Conservation (phyloP, 352 stramenopile genomes). For the Globisporangium acanthophoron region DNA sequence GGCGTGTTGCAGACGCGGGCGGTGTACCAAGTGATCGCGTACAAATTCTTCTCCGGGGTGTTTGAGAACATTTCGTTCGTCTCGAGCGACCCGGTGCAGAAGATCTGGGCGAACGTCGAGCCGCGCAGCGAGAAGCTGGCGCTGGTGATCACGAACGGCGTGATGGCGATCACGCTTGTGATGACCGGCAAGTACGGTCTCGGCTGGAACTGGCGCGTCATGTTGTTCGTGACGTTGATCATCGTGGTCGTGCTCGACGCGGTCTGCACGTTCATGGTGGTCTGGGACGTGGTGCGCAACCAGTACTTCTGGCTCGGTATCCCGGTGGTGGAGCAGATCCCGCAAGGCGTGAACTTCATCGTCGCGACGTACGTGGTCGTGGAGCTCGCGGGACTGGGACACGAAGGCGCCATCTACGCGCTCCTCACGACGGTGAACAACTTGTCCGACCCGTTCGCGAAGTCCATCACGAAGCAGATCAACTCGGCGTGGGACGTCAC, state of each 20-base stretch:
- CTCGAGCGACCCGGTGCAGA: conserved; percentile 26
- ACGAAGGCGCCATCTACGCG: conserved; percentile 53
- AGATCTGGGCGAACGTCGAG: conserved; percentile 27
- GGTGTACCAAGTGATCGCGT: conserved; percentile 43
- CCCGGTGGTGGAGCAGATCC: conserved; percentile 40
- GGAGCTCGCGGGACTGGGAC: conserved; percentile 45
- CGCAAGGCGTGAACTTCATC: conserved; percentile 41
- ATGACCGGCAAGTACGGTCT: conserved; percentile 38
- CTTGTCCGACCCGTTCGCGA: conserved; percentile 35
- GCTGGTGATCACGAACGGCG: conserved; percentile 20
- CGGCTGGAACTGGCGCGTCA: conserved; percentile 40
- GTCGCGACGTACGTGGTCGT: conserved; percentile 52
- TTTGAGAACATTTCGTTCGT: conserved; percentile 34
- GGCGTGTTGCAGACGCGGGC: conserved; percentile 34
- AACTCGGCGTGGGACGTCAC: conserved; percentile 30
- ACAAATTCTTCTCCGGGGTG: conserved; percentile 44
- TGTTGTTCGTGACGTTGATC: conserved; percentile 30
- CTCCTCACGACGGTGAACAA: conserved; percentile 48
- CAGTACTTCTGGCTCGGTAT: conserved; percentile 63
- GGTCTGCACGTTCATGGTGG: conserved; percentile 28
- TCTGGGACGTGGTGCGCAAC: conserved; percentile 48
- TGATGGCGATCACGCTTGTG: conserved; percentile 29
- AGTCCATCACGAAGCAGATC: conserved; percentile 35
- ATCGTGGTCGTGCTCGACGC: conserved; percentile 33
- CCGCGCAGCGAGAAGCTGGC: conserved; percentile 26